Evolutionary conservation across 225 moss, liverwort and hornwort species (phyloP), one percentile per base, ranked within the genome.

Genomic region (Ulota crispa): DNA sequence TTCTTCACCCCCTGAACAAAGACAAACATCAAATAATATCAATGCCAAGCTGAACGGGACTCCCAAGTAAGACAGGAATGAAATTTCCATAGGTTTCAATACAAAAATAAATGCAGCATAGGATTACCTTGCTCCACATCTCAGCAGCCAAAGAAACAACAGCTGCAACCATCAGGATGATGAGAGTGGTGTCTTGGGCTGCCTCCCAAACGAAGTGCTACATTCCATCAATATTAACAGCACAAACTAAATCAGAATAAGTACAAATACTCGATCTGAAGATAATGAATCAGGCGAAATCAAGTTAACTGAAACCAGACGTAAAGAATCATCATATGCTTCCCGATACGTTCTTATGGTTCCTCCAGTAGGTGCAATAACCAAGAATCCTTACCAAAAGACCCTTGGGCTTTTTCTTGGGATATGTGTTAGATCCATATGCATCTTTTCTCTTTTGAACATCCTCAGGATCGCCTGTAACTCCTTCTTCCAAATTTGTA

Each of bases 141-240:
- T 92, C 94, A 54, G 92, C 88, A 70, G 78, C 96, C 68, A 99
- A 87, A 27, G 99, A 93, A 26, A 93, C 83, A 70, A 92, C 92
- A 68, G 99, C 99, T 82, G 94, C 94, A 16, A 83, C 78, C 92
- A 99, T 99, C 31, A 99, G 80, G 21, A 96, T 99, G 37, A 96
- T 94, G 26, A 96, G 88, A 9, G 99, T 99, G 7, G 99, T 99
- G 70, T 99, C 96, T 75, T 93, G 99, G 75, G 86, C 83, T 45
- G 99, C 99, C 86, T 99, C 99, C 99, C 99, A 99, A 31, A 92
- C 79, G 54, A 96, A 99, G 37, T 86, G 89, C 99, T 96, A 93
- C 83, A 83, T 72, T 69, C 47, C 70, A 64, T 62, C 36, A 65
- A 77, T 27, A 79, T 45, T 2, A 73, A 37, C 67, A 82, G 42